phyloP scores from a whole-genome alignment of 2,329 filamentous ascomycete species.

The Exophiala sp. region DNA sequence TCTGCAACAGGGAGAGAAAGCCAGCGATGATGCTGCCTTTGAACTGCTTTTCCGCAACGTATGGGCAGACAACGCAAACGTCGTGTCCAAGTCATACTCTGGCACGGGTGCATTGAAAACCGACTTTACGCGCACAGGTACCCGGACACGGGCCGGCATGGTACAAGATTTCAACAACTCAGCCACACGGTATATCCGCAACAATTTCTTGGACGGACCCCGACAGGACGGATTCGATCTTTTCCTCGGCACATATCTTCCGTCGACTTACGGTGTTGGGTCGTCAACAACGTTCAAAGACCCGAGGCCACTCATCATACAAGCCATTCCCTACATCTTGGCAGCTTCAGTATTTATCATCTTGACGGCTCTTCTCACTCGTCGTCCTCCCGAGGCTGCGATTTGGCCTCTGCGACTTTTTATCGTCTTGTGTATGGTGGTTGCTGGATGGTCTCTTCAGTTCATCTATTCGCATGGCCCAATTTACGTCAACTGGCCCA shows the following conservation, averaged over 20 bases:
- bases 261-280: constrained; percentile 67
- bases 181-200: constrained; percentile 80
- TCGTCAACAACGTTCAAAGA: constrained; percentile 76
- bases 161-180: constrained; percentile 86
- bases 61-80: constrained; percentile 97
- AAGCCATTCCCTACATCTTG: constrained; percentile 88
- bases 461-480: constrained; percentile 85
- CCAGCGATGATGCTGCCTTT: constrained; percentile 76
- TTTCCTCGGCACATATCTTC: constrained; percentile 82
- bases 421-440: constrained; percentile 69
- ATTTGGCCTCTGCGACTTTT: constrained; percentile 81
- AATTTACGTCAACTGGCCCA: constrained; percentile 98
- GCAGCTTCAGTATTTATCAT: constrained; percentile 83
- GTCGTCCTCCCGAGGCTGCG: constrained; percentile 66
- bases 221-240: constrained; percentile 94
- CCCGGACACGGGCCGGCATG: constrained; percentile 78
- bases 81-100: constrained; percentile 87
- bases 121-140: constrained; percentile 91
- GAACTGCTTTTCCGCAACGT: constrained; percentile 92
- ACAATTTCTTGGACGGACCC: constrained; percentile 93
- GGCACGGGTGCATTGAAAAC: constrained; percentile 98
- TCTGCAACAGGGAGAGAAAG: constrained; percentile 70
- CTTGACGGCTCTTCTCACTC: constrained; percentile 69
- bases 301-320: constrained; percentile 77
- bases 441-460: constrained; percentile 66